phyloP scores from a whole-genome alignment of 1,284 basidiomycete genomes.

The Fistulinella staudtii region DNA sequence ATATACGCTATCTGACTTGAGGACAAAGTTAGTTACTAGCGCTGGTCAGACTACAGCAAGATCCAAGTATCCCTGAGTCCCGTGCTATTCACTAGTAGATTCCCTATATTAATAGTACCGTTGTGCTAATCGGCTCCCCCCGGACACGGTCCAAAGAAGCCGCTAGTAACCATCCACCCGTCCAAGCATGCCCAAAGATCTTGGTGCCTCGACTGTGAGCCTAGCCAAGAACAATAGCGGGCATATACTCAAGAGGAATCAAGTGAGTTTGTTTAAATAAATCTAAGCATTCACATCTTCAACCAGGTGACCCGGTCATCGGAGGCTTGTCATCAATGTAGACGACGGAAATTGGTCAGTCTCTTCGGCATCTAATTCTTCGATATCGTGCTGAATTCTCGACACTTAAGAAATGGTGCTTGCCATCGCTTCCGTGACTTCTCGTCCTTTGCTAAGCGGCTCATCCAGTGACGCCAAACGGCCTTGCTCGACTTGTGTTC shows the following conservation, averaged over 20 bases:
- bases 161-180: too few species aligned
- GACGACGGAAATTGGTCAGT: constrained; percentile 67
- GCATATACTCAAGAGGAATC: constrained; percentile 58
- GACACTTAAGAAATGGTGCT: constrained; percentile 59
- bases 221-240: constrained; percentile 4
- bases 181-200: constrained; percentile 24
- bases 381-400: background rate
- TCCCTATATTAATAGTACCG: too few species aligned
- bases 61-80: too few species aligned
- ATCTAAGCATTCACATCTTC: background rate
- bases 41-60: too few species aligned
- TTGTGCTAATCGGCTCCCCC: background rate
- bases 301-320: too few species aligned
- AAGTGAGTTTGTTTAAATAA: constrained; percentile 35
- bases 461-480: constrained; percentile 58
- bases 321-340: constrained; percentile 49
- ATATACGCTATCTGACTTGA: constrained; percentile 11
- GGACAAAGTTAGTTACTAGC: too few species aligned
- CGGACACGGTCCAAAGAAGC: background rate
- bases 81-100: too few species aligned
- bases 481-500: constrained; percentile 64
- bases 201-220: constrained; percentile 4
- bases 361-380: constrained; percentile 3
- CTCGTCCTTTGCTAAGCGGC: constrained; percentile 6
- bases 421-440: constrained; percentile 16